These are phyloP conservation scores for Theileria sp. DNA, from an alignment of 169 alveolate species.

Conservation along the genomic window DNA sequence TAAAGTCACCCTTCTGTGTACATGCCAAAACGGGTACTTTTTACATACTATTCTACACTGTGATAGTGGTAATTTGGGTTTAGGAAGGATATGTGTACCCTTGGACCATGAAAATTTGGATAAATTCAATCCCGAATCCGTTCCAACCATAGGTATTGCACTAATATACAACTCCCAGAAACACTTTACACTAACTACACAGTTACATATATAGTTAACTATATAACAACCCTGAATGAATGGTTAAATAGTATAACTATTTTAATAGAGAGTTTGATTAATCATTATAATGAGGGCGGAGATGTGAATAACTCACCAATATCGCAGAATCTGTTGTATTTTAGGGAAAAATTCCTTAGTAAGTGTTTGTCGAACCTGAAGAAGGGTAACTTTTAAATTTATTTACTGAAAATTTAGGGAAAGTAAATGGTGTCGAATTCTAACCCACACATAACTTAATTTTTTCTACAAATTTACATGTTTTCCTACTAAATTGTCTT, in stretches of 20 bases:
- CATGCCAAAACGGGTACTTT: conserved; percentile 86
- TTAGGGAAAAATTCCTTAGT: conserved; percentile 52
- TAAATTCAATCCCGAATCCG: conserved; percentile 76
- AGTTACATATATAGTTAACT: neutral
- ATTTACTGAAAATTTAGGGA: neutral
- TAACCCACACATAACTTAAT: conserved; percentile 9
- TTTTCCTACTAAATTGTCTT: neutral
- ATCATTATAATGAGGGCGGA: conserved; percentile 25
- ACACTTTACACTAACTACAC: neutral
- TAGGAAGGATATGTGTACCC: conserved; percentile 83
- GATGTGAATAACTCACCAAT: conserved; percentile 53
- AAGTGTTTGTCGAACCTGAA: conserved; percentile 20
- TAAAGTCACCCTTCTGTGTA: conserved; percentile 89
- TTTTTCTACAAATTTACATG: conserved; percentile 6
- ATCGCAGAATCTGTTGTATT: conserved; percentile 29
- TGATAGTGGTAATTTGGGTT: neutral
- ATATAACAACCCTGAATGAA: neutral
- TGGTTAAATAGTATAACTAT: neutral
- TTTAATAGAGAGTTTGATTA: neutral
- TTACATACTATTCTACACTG: neutral
- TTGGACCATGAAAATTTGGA: conserved; percentile 65
- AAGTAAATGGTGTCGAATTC: conserved; percentile 18
- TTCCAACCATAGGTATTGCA: conserved; percentile 78
- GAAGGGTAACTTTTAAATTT: conserved; percentile 22
- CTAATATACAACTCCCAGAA: neutral